Evolutionary conservation across 306 rosid genomes (phyloP), one percentile per base, ranked within the genome.

Genomic region (Dryas alaskensis): DNA sequence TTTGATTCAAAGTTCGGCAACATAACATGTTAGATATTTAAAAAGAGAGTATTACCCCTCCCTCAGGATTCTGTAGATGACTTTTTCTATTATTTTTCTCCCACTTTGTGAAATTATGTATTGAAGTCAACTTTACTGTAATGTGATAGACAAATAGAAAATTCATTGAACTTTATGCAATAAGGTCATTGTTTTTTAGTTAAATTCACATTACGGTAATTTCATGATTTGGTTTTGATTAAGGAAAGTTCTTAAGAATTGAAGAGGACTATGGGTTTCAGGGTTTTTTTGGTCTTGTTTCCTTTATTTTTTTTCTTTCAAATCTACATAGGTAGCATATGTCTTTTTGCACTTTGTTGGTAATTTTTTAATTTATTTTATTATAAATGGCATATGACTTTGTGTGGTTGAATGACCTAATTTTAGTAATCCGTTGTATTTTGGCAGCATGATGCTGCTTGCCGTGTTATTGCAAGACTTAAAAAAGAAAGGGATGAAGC

Each of bases 391-490:
- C 64, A 43, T 17, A 13, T 49, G 58, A 50, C 11, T 66, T 52
- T 11, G 47, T 22, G 12, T 49, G 51, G 14, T 62, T 45, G 9
- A 54, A 63, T 37, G 70, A 27, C 16, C 78, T 84, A 8, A 70
- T 42, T 63, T 65, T 77, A 40, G 70, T 70, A 59, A 31, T 57
- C 13, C 27, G 53, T 67, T 70, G 27, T 58, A 22, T 62, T 55
- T 55, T 68, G 84, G 73, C 76, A 93, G 98, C 98, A 93, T 74
- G 98, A 93, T 91, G 98, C 98, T 65, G 98, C 98, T 25, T 93
- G 98, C 79, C 97, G 98, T 52, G 97, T 93, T 77, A 93, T 93
- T 81, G 93, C 97, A 27, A 87, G 98, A 59, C 93, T 93, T 49
- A 91, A 85, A 69, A 93, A 91, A 76, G 97, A 93, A 84, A 79